Evolutionary conservation across 495 filamentous ascomycete genomes (phyloP).

Genomic region (Penicillium egyptiacum): DNA sequence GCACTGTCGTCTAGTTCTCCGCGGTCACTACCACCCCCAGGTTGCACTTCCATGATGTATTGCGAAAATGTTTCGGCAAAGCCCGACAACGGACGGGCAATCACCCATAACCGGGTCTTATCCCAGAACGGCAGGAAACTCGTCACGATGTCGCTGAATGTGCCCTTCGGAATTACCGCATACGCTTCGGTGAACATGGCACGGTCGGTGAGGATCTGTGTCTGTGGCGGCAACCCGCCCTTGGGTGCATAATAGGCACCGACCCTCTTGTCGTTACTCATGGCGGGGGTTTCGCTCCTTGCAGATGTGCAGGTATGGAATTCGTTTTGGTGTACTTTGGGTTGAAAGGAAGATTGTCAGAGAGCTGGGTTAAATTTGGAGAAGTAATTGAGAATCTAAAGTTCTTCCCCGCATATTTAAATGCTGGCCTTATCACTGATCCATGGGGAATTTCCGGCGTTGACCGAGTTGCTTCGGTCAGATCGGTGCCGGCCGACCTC

Average conservation of each 20-base stretch:
- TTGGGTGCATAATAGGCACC: constrained; percentile 30
- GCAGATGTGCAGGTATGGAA: not conserved
- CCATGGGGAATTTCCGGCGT: constrained; percentile 19
- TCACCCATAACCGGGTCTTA: constrained; percentile 30
- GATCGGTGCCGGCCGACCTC: constrained; percentile 16
- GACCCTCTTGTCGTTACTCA: constrained; percentile 27
- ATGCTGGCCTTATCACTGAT: constrained; percentile 11
- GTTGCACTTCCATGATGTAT: constrained; percentile 32
- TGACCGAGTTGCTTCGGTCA: constrained; percentile 20
- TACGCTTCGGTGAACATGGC: constrained; percentile 34
- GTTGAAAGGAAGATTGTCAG: not conserved
- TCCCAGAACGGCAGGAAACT: constrained; percentile 33
- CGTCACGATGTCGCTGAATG: constrained; percentile 29
- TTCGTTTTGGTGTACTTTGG: no score
- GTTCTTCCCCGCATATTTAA: constrained; percentile 15
- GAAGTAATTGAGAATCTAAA: not conserved
- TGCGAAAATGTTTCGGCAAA: constrained; percentile 33
- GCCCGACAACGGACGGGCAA: constrained; percentile 28
- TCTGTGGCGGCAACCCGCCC: constrained; percentile 28
- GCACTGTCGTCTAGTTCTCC: constrained; percentile 24
- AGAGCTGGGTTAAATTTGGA: constrained; percentile 1
- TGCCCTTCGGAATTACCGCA: constrained; percentile 27
- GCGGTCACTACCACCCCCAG: constrained; percentile 26
- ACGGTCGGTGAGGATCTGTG: constrained; percentile 29
- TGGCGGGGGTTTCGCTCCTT: constrained; percentile 11